Evolutionary conservation across 495 filamentous ascomycete genomes (phyloP), one percentile per base, ranked within the genome.

Genomic region (Penicillium roqueforti): DNA sequence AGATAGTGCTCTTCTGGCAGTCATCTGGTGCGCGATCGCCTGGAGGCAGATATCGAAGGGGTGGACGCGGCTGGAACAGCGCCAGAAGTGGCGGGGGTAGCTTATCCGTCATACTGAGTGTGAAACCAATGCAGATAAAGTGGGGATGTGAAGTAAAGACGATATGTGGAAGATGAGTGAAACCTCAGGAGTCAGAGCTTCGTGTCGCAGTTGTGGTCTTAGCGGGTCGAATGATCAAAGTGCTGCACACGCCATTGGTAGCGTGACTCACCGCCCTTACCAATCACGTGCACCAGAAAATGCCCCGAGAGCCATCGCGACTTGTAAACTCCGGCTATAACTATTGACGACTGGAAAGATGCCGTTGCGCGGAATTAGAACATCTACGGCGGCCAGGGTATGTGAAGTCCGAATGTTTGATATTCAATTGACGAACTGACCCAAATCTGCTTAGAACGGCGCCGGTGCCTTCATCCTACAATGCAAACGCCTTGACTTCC

Each of bases 401-500:
- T 44, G 73, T 58, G 22, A 4, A 29, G 2, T 28, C 14, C 14
- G 14, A n/a, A 8, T 20, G 1, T 31, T 6, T 9, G 13, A 31
- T 13, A 28, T 11, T 25, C 25, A 34, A 29, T 22, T 22, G 22
- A 9, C 34, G 11, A 43, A 45, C 52, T 52, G 29, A 60, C 44
- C 22, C 32, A 25, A 51, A 32, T 29, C 8, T 32, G 38, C 59
- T 19, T 59, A 96, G 89, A 98, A 98, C 74, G 93, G 93, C 78
- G 83, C 96, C 59, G 93, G 91, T 53, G 90, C 92, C 60, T 98
- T 97, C 76, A 89, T 98, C 71, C 80, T 96, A 54, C 92, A 96
- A 83, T 98, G 93, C 82, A 95, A 88, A 74, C 86, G 87, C 57
- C 79, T 98, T 67, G 89, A 96, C 67, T 87, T 98, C 65, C 89